Evolutionary conservation across 192 early-diverging fungal genomes (phyloP).

Genomic region (Geranomyces variabilis): DNA sequence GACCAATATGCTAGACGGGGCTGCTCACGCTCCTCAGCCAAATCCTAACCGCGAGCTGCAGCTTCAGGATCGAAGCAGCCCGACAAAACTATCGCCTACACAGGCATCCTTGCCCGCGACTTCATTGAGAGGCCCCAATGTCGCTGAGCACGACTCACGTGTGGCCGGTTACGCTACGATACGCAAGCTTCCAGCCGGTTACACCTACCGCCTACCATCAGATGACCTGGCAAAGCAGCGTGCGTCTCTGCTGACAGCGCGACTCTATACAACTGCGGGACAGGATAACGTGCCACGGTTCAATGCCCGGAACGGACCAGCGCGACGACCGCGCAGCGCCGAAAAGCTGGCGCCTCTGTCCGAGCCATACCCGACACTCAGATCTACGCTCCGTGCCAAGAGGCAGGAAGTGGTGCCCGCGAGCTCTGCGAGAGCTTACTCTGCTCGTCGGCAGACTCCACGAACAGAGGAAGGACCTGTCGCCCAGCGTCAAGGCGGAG

Average conservation of each 20-base stretch:
- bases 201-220: not conserved
- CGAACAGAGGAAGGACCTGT: constrained; percentile 4
- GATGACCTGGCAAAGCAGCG: constrained; percentile 17
- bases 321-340: not conserved
- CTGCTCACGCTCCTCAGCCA: not conserved
- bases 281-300: not conserved
- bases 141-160: not conserved
- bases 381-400: constrained; percentile 35
- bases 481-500: not conserved
- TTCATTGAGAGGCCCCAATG: too few species aligned
- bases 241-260: constrained; percentile 5
- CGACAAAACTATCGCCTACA: not conserved
- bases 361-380: not conserved
- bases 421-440: constrained; percentile 34
- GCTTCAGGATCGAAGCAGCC: not conserved
- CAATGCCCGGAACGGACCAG: not conserved
- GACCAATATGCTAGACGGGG: not conserved
- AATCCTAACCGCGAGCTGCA: not conserved
- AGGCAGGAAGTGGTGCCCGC: constrained; percentile 43
- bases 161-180: not conserved
- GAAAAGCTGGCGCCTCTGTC: constrained; percentile 1
- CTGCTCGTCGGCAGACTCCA: constrained; percentile 8
- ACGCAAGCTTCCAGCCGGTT: not conserved
- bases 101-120: not conserved
- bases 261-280: constrained; percentile 18